These are phyloP conservation scores for Ophiostoma triangulosporum DNA, from an alignment of 2,329 filamentous ascomycete genomes.

Conservation along the genomic window DNA sequence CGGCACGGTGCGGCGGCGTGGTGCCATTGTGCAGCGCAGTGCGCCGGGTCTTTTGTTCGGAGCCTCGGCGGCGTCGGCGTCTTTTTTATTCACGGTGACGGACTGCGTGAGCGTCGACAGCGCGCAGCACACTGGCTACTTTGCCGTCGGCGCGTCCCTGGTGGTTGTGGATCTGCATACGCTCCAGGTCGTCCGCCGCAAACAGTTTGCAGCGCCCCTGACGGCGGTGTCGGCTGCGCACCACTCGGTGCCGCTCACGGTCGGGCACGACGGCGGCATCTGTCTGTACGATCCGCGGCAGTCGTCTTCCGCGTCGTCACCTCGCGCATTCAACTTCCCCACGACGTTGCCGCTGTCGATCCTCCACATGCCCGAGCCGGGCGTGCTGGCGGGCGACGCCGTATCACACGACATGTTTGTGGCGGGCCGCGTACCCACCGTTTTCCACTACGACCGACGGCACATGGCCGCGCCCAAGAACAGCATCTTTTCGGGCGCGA, in stretches of 20 bases:
- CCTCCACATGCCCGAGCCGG: slow-evolving; percentile 54
- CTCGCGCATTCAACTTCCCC: slow-evolving; percentile 42
- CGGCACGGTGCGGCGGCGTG: slow-evolving; percentile 38
- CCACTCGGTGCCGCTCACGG: slow-evolving; percentile 57
- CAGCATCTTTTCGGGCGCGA: slow-evolving; percentile 72
- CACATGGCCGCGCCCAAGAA: slow-evolving; percentile 66
- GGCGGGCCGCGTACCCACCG: slow-evolving; percentile 75
- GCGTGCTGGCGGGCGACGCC: slow-evolving; percentile 21
- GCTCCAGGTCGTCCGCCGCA: slow-evolving; percentile 52
- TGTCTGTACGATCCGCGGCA: slow-evolving; percentile 69
- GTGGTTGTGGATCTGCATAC: slow-evolving; percentile 72
- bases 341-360: slow-evolving; percentile 75
- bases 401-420: slow-evolving; percentile 74
- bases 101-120: slow-evolving; percentile 76
- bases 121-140: slow-evolving; percentile 52
- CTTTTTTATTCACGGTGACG: slow-evolving; percentile 25
- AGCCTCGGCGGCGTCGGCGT: slow-evolving; percentile 37
- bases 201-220: slow-evolving; percentile 68
- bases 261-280: slow-evolving; percentile 70
- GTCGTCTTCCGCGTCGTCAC: slow-evolving; percentile 23
- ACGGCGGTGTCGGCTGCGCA: slow-evolving; percentile 64
- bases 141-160: slow-evolving; percentile 59
- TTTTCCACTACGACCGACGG: slow-evolving; percentile 78
- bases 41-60: slow-evolving; percentile 51
- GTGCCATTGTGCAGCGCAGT: slow-evolving; percentile 53